These are phyloP conservation scores for Sicyos baderoa DNA, from an alignment of 306 rosid species.

Conservation along the genomic window DNA sequence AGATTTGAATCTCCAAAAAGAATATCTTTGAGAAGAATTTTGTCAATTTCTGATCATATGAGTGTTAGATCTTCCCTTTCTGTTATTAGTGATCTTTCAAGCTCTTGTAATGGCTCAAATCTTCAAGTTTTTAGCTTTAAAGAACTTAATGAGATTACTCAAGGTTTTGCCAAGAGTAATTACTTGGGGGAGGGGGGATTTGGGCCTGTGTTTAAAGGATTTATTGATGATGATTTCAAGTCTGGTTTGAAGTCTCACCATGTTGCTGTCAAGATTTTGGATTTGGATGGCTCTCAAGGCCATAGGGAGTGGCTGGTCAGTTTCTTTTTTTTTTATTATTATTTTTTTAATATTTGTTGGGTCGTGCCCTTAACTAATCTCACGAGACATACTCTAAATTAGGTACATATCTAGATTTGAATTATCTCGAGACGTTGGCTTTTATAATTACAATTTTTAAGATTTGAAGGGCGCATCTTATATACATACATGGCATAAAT, in stretches of 20 bases:
- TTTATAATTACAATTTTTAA: too few species aligned
- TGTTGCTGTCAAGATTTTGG: slow-evolving; percentile 74
- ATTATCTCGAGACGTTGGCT: too few species aligned
- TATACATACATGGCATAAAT: too few species aligned
- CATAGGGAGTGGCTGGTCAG: slow-evolving; percentile 96
- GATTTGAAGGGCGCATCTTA: too few species aligned
- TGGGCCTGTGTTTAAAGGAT: slow-evolving; percentile 81
- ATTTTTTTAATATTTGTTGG: too few species aligned
- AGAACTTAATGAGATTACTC: slow-evolving; percentile 57
- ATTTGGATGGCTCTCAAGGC: slow-evolving; percentile 84
- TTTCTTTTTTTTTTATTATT: too few species aligned
- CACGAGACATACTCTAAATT: too few species aligned
- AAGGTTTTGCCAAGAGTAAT: slow-evolving; percentile 42
- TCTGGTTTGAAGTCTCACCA: slow-evolving; percentile 41
- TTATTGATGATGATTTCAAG: slow-evolving; percentile 55
- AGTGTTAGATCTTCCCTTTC: slow-evolving; percentile 57
- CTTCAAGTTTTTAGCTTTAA: slow-evolving; percentile 60
- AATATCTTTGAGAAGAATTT: slow-evolving; percentile 31
- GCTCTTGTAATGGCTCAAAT: slow-evolving; percentile 60
- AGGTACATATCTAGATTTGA: too few species aligned
- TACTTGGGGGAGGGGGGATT: slow-evolving; percentile 89
- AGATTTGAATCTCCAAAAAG: neutral
- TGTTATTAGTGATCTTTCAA: slow-evolving; percentile 67
- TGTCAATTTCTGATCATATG: slow-evolving; percentile 59
- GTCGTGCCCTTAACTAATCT: too few species aligned